Evolutionary conservation across 2,329 filamentous ascomycete genomes (phyloP).

Genomic region (Pseudopyricularia cyperi): DNA sequence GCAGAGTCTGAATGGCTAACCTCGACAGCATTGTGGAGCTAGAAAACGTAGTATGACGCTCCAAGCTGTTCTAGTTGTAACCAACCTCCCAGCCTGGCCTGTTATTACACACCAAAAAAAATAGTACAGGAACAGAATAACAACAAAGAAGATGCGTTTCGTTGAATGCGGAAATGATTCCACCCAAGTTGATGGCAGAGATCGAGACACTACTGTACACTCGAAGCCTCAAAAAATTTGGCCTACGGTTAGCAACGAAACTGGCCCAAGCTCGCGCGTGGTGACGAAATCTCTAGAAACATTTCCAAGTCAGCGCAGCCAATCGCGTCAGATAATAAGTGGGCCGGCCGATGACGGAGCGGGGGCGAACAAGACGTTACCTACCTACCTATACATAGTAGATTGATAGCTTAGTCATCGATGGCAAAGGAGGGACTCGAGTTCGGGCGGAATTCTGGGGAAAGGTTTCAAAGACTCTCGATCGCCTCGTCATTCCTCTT

Average conservation of each 20-base stretch:
- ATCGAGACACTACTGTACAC: neutral
- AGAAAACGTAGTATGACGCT: neutral
- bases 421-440: neutral
- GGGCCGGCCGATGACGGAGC: neutral
- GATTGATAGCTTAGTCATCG: neutral
- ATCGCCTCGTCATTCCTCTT: neutral
- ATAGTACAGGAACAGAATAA: neutral
- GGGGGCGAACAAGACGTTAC: neutral
- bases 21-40: neutral
- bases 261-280: neutral
- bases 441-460: constrained; percentile 1
- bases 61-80: neutral
- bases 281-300: neutral
- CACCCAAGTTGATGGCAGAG: neutral
- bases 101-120: neutral
- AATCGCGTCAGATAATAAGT: neutral
- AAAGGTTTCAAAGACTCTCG: neutral
- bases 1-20: neutral
- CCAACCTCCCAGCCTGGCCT: neutral
- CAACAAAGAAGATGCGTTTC: neutral
- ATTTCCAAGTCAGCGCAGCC: neutral
- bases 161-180: neutral
- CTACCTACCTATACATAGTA: neutral
- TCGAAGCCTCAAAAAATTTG: neutral
- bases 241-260: neutral